These are phyloP conservation scores for Hericium erinaceus DNA, from an alignment of 768 basidiomycete genomes.

Conservation along the genomic window DNA sequence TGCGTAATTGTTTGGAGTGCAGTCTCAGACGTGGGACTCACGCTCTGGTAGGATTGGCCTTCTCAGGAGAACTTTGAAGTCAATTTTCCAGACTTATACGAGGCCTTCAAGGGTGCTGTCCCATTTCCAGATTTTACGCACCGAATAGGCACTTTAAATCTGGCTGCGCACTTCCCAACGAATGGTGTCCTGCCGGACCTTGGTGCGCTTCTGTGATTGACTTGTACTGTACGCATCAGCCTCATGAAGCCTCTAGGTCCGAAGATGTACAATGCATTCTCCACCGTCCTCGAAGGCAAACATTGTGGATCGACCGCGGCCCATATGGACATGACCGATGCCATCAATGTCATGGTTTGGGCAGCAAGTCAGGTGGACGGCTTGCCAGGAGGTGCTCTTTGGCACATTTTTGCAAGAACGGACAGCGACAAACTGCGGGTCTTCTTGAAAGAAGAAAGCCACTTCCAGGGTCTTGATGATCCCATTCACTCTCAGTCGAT, in stretches of 20 bases:
- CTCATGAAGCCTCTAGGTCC: conserved; percentile 44
- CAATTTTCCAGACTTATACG: conserved; percentile 74
- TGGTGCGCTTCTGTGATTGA: conserved; percentile 31
- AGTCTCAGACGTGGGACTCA: not conserved
- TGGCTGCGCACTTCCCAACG: conserved; percentile 83
- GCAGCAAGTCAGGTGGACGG: conserved; percentile 49
- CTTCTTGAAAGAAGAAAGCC: conserved; percentile 36
- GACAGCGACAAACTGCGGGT: conserved; percentile 67
- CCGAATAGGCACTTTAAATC: conserved; percentile 79
- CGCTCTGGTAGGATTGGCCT: conserved; percentile 63
- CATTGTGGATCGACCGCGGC: conserved; percentile 81
- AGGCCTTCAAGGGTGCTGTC: conserved; percentile 74
- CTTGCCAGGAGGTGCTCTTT: conserved; percentile 68
- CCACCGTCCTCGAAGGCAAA: conserved; percentile 52
- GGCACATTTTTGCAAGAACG: conserved; percentile 82
- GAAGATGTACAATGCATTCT: conserved; percentile 92
- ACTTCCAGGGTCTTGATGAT: not conserved
- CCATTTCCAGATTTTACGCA: conserved; percentile 86
- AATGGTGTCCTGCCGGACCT: conserved; percentile 74
- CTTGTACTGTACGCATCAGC: not conserved
- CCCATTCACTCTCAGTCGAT: not conserved
- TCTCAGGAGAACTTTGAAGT: conserved; percentile 75
- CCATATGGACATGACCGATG: conserved; percentile 94
- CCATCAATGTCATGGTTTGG: conserved; percentile 83
- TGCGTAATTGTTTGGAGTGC: not conserved